phyloP scores from a whole-genome alignment of 106 monocot species.

The Dendrobium chrysotoxum region DNA sequence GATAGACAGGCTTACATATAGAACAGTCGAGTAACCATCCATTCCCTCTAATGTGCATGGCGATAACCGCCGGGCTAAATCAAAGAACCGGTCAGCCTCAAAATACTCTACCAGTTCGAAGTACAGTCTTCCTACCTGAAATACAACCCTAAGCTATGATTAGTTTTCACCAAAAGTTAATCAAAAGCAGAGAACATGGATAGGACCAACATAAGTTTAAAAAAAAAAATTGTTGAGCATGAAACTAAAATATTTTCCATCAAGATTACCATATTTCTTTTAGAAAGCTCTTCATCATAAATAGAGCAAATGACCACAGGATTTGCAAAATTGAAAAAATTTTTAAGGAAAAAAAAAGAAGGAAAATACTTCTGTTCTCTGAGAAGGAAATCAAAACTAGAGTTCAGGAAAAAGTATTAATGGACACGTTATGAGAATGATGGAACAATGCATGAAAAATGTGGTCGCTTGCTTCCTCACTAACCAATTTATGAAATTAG shows the following conservation, averaged over 20 bases:
- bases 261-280: too few species aligned
- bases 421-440: background rate
- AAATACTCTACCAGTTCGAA: constrained; percentile 89
- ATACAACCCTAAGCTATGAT: background rate
- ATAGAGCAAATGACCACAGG: background rate
- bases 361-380: background rate
- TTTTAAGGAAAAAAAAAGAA: background rate
- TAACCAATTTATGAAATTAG: background rate
- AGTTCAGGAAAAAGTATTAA: background rate
- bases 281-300: background rate
- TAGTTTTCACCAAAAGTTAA: background rate
- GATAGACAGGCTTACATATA: constrained; percentile 58
- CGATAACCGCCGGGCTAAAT: constrained; percentile 65
- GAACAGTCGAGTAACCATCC: constrained; percentile 94
- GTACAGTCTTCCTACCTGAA: constrained; percentile 92
- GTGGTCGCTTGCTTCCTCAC: background rate
- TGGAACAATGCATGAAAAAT: background rate
- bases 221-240: background rate
- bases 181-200: background rate
- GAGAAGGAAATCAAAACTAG: background rate
- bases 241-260: background rate
- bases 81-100: constrained; percentile 85
- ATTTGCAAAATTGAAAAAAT: background rate
- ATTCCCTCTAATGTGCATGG: constrained; percentile 89
- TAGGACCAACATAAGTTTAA: background rate